phyloP scores from a whole-genome alignment of 192 early-diverging fungal genomes.

The Backusella australiensis region DNA sequence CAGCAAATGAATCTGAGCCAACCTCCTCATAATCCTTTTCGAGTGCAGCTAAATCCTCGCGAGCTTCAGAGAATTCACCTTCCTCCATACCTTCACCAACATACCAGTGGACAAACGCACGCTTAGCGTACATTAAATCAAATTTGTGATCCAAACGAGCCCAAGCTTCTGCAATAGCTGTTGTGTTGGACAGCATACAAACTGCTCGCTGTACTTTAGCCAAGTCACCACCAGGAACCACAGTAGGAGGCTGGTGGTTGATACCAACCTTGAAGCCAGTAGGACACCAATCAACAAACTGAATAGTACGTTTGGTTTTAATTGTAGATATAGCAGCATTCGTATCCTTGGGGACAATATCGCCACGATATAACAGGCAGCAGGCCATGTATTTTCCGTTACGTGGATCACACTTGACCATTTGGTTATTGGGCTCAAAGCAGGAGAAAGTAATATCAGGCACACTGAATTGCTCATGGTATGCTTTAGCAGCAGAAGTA shows the following conservation, averaged over 20 bases:
- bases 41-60: constrained; percentile 67
- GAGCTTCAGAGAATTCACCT: constrained; percentile 99
- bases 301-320: constrained; percentile 75
- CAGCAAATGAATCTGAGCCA: constrained; percentile 88
- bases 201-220: constrained; percentile 93
- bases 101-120: constrained; percentile 99
- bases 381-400: constrained; percentile 99
- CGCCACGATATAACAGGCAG: constrained; percentile 97
- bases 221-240: constrained; percentile 88
- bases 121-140: constrained; percentile 99
- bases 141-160: constrained; percentile 98
- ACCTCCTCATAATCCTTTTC: constrained; percentile 97
- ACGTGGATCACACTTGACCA: constrained; percentile 98
- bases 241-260: constrained; percentile 88
- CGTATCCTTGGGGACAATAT: constrained; percentile 97
- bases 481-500: constrained; percentile 91
- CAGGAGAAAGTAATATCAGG: constrained; percentile 93
- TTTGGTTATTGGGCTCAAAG: constrained; percentile 97
- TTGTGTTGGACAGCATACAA: constrained; percentile 99
- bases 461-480: constrained; percentile 93
- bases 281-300: constrained; percentile 85
- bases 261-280: constrained; percentile 99
- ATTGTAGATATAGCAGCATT: constrained; percentile 85
- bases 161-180: constrained; percentile 99
- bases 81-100: constrained; percentile 99